Percentiles rank a stretch among this genome's conserved stretches.
Conservation (phyloP, 2,329 filamentous ascomycete genomes). For the Aspergillus sp. region DNA sequence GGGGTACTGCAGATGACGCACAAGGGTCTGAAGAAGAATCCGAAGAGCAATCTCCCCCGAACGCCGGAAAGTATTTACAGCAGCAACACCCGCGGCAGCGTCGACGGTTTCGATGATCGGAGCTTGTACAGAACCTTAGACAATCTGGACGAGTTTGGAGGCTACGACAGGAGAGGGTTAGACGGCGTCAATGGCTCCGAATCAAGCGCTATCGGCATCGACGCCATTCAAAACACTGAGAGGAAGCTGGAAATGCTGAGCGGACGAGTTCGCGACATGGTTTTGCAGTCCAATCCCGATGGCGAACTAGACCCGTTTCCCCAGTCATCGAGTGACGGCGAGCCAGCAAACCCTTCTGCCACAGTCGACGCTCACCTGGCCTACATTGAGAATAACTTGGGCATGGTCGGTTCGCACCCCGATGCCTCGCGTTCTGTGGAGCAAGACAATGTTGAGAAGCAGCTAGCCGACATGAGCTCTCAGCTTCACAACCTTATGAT, state of each 20-base stretch:
- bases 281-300: slow-evolving; percentile 40
- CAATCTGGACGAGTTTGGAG: slow-evolving; percentile 45
- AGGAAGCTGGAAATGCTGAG: slow-evolving; percentile 60
- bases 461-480: slow-evolving; percentile 54
- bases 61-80: slow-evolving; percentile 69
- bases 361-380: slow-evolving; percentile 51
- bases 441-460: slow-evolving; percentile 39
- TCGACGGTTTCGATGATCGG: slow-evolving; percentile 65
- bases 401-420: slow-evolving; percentile 47
- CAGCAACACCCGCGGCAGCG: slow-evolving; percentile 42
- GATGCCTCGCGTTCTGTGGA: slow-evolving; percentile 1
- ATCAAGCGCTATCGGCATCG: slow-evolving; percentile 18
- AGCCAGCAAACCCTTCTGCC: slow-evolving; percentile 17
- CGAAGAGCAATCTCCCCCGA: slow-evolving; percentile 48
- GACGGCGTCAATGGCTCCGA: slow-evolving; percentile 8
- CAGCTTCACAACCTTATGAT: slow-evolving; percentile 53
- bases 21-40: slow-evolving; percentile 56
- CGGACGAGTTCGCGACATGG: slow-evolving; percentile 54
- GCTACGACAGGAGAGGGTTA: slow-evolving; percentile 14
- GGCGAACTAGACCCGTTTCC: slow-evolving; percentile 30
- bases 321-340: slow-evolving; percentile 18
- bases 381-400: slow-evolving; percentile 60
- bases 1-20: slow-evolving; percentile 88
- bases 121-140: slow-evolving; percentile 64
- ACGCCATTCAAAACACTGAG: slow-evolving; percentile 53